Base-by-base conservation (phyloP, 2,329 filamentous ascomycete genomes). In the Taxawa tesnikishii region DNA sequence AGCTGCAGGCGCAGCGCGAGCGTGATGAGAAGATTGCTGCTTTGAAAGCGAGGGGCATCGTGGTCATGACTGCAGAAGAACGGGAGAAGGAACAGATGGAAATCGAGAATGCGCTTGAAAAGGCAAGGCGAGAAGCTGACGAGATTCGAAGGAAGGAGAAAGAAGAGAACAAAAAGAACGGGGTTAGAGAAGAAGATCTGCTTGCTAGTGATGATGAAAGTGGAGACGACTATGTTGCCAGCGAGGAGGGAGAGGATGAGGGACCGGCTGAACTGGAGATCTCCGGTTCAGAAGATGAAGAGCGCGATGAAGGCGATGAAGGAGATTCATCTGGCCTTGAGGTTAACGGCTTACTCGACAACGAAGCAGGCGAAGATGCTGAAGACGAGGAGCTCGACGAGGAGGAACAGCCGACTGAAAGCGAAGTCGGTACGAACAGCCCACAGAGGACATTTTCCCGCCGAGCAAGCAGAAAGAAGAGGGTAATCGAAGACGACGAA, bases 31-130 rank as follows among this genome's bases (percentile, higher is more conserved):
- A 84, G 61, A 68, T 96, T 13, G 75, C 83, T 34, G 69, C 77
- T 43, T 68, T 98, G 25, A 75, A 73, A 47, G 77, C 79, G 8
- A 84, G 81, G 55, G 90, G 90, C 6, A 69, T 94, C 15, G 63
- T 79, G 15, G 66, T 96, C 12, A 79, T 87, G 53, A 94, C 83
- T 1, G 74, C 78, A 2, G 88, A 94, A 55, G 87, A 98, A 53
- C 75, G 83, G 13, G 81, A 87, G 49, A 73, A 74, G 19, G 80
- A 93, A 51, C 74, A 84, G 54, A 75, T 81, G 36, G 75, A 87
- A 37, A 75, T 94, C 9, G 90, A 96, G 45, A 80, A 94, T 47
- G 70, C 96, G 38, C 73, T 96, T 15, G 79, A 88, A 29, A 85
- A 79, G 46, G 88, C 87, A 13, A 70, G 85, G 36, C 68, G 75